Conservation (phyloP, 768 basidiomycete species). For the Amylocystis lapponica region DNA sequence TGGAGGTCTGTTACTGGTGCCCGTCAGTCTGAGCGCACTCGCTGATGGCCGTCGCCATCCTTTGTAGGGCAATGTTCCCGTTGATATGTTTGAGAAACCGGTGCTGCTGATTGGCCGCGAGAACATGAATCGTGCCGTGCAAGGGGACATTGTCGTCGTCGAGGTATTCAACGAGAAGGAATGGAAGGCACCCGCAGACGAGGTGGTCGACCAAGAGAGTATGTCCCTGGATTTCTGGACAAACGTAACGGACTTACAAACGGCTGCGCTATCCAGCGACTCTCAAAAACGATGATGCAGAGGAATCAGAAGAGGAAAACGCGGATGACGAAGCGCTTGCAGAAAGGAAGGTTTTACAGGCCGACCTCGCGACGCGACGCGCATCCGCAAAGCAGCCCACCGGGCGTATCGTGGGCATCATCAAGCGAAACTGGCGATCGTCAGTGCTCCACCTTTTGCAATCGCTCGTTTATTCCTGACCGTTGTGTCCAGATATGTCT, state of each 20-base stretch:
- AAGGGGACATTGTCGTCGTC: constrained; percentile 90
- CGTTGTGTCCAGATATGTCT: constrained; percentile 63
- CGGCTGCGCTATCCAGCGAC: constrained; percentile 44
- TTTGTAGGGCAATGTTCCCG: constrained; percentile 70
- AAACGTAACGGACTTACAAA: neutral
- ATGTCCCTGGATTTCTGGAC: constrained; percentile 16
- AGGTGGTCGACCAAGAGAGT: constrained; percentile 94
- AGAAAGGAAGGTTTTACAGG: constrained; percentile 23
- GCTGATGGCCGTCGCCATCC: no score
- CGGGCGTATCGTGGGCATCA: constrained; percentile 83
- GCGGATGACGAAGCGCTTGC: constrained; percentile 26
- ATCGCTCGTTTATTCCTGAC: neutral
- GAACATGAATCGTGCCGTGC: constrained; percentile 92
- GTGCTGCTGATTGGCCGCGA: constrained; percentile 83
- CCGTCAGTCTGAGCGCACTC: no score
- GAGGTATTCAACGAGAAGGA: constrained; percentile 82
- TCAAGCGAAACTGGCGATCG: constrained; percentile 96
- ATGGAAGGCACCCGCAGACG: constrained; percentile 90
- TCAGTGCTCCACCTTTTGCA: constrained; percentile 35
- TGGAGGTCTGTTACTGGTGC: constrained; percentile 73
- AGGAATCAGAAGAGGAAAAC: constrained; percentile 60
- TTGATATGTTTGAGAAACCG: constrained; percentile 67
- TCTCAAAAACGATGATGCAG: constrained; percentile 82
- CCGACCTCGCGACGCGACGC: constrained; percentile 21
- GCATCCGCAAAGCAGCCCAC: constrained; percentile 77